Conservation (phyloP, 306 rosid genomes). For the Abrus precatorius region DNA sequence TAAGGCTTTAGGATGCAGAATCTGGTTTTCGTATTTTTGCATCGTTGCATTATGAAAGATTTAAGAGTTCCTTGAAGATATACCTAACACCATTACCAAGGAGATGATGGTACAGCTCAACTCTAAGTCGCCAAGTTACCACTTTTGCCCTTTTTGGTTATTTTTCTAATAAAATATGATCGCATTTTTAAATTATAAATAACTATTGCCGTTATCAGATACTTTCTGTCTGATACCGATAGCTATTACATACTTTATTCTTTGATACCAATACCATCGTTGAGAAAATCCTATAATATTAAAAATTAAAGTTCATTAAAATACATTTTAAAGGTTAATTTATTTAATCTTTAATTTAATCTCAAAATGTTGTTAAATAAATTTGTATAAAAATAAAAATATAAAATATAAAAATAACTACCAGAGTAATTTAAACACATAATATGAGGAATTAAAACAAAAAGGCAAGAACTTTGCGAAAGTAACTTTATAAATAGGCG, state of each 20-base stretch:
- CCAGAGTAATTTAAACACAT: too few relatives aligned
- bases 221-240: neutral
- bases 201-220: too few relatives aligned
- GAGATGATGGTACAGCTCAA: neutral
- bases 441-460: too few relatives aligned
- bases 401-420: too few relatives aligned
- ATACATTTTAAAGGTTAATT: neutral
- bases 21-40: conserved; percentile 15
- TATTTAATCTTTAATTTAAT: too few relatives aligned
- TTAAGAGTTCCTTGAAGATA: neutral
- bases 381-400: too few relatives aligned
- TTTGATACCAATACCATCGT: too few relatives aligned
- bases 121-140: neutral
- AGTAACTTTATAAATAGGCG: too few relatives aligned
- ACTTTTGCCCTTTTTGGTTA: neutral
- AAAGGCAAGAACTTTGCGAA: too few relatives aligned
- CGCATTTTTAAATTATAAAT: neutral
- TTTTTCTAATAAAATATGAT: neutral
- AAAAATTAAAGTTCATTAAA: neutral
- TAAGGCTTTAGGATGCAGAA: neutral
- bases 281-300: neutral
- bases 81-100: neutral
- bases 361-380: too few relatives aligned
- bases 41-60: neutral
- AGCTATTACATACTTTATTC: too few relatives aligned